phyloP scores from a whole-genome alignment of 108 stramenopile genomes.

The Mediolabrus comicus region DNA sequence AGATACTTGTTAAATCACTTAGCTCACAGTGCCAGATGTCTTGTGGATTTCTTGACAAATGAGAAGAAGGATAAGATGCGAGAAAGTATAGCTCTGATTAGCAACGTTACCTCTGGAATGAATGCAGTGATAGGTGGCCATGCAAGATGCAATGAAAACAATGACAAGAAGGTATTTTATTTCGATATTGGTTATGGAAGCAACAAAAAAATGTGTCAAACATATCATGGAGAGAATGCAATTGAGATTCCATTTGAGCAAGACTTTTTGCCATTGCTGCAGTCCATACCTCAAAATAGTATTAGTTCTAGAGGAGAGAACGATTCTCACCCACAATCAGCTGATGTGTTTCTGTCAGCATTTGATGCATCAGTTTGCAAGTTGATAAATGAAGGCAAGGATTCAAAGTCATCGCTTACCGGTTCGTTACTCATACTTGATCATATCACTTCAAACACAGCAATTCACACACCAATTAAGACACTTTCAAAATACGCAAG shows the following conservation, averaged over 20 bases:
- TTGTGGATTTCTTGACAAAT: slow-evolving; percentile 52
- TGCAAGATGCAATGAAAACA: slow-evolving; percentile 20
- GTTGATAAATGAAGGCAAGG: neutral
- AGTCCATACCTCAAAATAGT: neutral
- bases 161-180: slow-evolving; percentile 41
- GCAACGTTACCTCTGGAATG: slow-evolving; percentile 62
- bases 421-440: slow-evolving; percentile 62
- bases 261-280: slow-evolving; percentile 30
- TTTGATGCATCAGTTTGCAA: slow-evolving; percentile 27
- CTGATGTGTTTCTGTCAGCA: slow-evolving; percentile 39
- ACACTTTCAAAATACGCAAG: slow-evolving; percentile 44
- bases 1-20: slow-evolving; percentile 69
- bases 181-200: slow-evolving; percentile 76
- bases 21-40: slow-evolving; percentile 50
- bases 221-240: slow-evolving; percentile 46
- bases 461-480: slow-evolving; percentile 62
- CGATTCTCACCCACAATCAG: slow-evolving; percentile 16
- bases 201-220: slow-evolving; percentile 69
- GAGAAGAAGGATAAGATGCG: slow-evolving; percentile 20
- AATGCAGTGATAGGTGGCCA: slow-evolving; percentile 70
- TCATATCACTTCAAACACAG: slow-evolving; percentile 75
- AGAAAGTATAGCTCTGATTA: slow-evolving; percentile 35
- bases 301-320: neutral
- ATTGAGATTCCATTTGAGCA: slow-evolving; percentile 66
- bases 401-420: slow-evolving; percentile 8